Base-by-base conservation (phyloP, 208 protist species). In the Kentomonas sorsogonicus region DNA sequence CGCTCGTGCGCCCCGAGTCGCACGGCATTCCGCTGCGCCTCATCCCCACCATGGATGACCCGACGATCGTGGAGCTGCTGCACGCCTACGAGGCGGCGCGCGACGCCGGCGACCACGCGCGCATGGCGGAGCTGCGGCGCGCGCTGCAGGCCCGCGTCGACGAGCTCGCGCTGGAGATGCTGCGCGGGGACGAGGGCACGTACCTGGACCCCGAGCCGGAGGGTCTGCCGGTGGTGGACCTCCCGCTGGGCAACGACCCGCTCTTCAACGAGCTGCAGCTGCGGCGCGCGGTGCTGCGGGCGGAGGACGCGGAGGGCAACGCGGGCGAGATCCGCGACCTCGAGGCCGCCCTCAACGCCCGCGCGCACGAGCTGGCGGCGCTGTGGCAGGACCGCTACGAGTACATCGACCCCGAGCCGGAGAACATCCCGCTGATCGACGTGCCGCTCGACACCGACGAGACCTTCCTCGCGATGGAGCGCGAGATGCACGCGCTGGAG, bases 361-460 rank as follows among this genome's bases (percentile, higher is more conserved):
- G 65, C 34, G 65, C 58, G 18, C 6, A 48, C 9, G 57, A 71
- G 29, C 57, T 71, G 4, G 53, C 41, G 13, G 22, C 50, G 16
- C 68, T 53, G 13, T 34, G 11, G 25, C 29, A 38, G 3, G 63
- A 61, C 31, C 46, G 63, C 39, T 47, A 74, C 64, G 31, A 60
- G 33, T 86, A 79, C 64, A 79, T 93, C n/a, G 77, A 89, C 51
- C 71, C 73, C 22, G 69, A 81, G 53, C 86, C 79, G 31, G 79
- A 88, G 50, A 77, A 79, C 38, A 55, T 93, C 38, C 48, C 76
- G 39, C 61, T 93, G n/a, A 53, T 33, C 13, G 69, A 87, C 20
- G 57, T 93, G 25, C 74, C 69, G 22, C 75, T 93, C 7, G 74
- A 83, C 63, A 20, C 45, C 22, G 78, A 93, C 65, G 47, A 45